Conservation (phyloP, 306 rosid species). For the Prosopis cineraria region DNA sequence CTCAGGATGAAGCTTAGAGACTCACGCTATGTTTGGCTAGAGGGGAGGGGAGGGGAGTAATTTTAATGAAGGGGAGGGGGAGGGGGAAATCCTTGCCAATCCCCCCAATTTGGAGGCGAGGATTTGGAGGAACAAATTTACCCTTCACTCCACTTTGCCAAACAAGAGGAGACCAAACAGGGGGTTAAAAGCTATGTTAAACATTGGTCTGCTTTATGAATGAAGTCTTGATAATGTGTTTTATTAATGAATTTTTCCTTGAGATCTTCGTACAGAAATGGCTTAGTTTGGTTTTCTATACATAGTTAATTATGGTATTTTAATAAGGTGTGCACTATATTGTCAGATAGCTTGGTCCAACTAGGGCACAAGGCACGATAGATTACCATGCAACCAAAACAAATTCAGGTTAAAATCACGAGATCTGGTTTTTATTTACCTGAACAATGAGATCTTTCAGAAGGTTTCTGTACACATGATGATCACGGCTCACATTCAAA, state of each 20-base stretch:
- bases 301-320: background rate
- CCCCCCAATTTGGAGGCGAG: no score
- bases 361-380: background rate
- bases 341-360: background rate
- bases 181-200: background rate
- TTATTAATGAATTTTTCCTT: background rate
- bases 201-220: background rate
- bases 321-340: background rate
- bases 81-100: no score
- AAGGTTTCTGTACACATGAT: constrained; percentile 60
- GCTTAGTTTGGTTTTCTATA: background rate
- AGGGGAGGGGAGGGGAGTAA: no score
- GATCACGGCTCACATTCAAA: constrained; percentile 60
- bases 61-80: no score
- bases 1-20: background rate
- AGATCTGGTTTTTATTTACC: constrained; percentile 45
- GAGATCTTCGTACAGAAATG: background rate
- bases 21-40: no score
- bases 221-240: background rate
- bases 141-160: no score
- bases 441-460: constrained; percentile 81
- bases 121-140: no score
- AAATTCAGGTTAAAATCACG: background rate
- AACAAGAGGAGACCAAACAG: no score
- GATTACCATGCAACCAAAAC: constrained; percentile 8